Evolutionary conservation across 805 yeast species (phyloP).

Genomic region (Brettanomyces custersianus): DNA sequence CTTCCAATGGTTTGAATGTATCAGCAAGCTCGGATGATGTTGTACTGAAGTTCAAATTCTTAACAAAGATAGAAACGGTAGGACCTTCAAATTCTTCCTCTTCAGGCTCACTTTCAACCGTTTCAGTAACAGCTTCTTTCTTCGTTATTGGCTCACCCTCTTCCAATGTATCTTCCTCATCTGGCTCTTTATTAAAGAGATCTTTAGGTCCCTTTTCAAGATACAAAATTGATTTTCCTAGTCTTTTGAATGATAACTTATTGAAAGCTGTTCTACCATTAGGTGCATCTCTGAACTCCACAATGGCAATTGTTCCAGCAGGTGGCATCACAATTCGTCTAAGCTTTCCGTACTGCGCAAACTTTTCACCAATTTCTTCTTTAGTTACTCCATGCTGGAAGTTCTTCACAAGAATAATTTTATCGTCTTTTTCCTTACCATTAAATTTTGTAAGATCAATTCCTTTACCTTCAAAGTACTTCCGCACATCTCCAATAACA

Average conservation of each 20-base stretch:
- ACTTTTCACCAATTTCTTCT: constrained; percentile 76
- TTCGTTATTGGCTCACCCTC: constrained; percentile 7
- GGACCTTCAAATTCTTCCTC: constrained; percentile 50
- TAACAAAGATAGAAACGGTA: constrained; percentile 81
- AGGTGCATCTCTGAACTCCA: constrained; percentile 77
- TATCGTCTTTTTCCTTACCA: constrained; percentile 67
- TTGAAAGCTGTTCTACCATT: constrained; percentile 85
- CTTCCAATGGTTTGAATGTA: constrained; percentile 62
- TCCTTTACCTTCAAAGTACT: constrained; percentile 77
- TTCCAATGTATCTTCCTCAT: constrained; percentile 21
- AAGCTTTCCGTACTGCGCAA: constrained; percentile 70
- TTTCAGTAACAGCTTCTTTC: constrained; percentile 17
- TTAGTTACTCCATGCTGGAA: constrained; percentile 81
- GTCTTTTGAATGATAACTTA: constrained; percentile 77
- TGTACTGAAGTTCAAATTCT: constrained; percentile 85
- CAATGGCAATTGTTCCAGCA: constrained; percentile 90
- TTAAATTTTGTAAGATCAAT: constrained; percentile 73
- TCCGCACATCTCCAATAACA: constrained; percentile 84
- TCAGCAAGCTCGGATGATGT: constrained; percentile 46
- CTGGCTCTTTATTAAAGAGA: constrained; percentile 57
- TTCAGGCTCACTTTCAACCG: constrained; percentile 12
- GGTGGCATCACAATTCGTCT: constrained; percentile 88
- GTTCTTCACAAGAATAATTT: constrained; percentile 75
- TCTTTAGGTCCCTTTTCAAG: constrained; percentile 91
- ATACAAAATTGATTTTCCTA: constrained; percentile 80